Conservation (phyloP, 2,329 filamentous ascomycete species). For the Cytospora piceicola region DNA sequence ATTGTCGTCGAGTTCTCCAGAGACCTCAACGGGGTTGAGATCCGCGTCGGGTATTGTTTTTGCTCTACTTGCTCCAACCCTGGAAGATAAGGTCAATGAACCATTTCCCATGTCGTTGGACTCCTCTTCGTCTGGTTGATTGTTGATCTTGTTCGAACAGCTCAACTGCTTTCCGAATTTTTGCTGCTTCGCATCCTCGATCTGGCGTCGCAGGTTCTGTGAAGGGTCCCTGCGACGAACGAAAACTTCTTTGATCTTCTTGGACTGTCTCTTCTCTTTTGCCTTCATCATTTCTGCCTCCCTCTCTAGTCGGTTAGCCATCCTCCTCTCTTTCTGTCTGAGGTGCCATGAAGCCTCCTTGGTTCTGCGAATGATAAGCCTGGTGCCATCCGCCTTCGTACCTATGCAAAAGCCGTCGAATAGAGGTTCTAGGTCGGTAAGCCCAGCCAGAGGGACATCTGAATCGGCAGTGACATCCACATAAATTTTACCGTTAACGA, state of each 20-base stretch:
- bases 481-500: not conserved
- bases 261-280: constrained; percentile 15
- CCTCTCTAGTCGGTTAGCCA: not conserved
- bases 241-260: constrained; percentile 20
- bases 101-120: not conserved
- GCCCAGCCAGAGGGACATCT: not conserved
- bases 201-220: not conserved
- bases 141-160: not conserved
- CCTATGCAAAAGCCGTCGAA: not conserved
- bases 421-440: not conserved
- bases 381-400: not conserved
- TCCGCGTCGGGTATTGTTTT: too few relatives aligned
- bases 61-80: too few relatives aligned
- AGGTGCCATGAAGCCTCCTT: constrained; percentile 3
- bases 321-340: constrained; percentile 19
- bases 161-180: not conserved
- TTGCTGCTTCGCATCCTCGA: not conserved
- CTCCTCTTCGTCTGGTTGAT: not conserved
- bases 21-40: too few relatives aligned
- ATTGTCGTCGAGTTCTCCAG: too few relatives aligned
- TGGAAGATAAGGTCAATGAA: too few relatives aligned
- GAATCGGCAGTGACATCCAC: not conserved
- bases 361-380: not conserved
- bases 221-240: constrained; percentile 20
- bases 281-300: not conserved